Base-by-base conservation (phyloP, 768 basidiomycete genomes). In the Plicaturopsis crispa region DNA sequence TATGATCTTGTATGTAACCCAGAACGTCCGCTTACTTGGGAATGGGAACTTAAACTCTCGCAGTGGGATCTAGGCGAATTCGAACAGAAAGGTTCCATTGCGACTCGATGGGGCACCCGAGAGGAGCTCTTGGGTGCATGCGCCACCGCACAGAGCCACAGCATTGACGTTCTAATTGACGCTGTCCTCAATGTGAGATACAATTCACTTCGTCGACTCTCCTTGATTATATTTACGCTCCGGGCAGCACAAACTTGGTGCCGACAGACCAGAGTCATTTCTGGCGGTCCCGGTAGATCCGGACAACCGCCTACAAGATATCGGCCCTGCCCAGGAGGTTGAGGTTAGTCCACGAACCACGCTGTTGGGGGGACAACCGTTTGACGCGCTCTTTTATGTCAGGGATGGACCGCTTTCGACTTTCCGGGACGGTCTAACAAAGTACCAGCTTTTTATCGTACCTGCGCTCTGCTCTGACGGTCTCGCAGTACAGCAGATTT, bases 31-130 rank as follows among this genome's bases (percentile, higher is more conserved):
- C 32, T 33, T 22, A 6, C 16, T 20, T 36, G 5, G 14, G 16
- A 31, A 13, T 34, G 6, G 11, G 18, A 8, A 24, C 5, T 10
- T 35, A 8, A n/a, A n/a, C 35, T 34, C 13, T 19, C 13, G 22
- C 37, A 90, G 86, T 91, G 88, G 87, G 87, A 91, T 54, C 59
- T 91, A 13, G 87, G 87, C 24, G 87, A 90, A 60, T 90, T 90
- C 45, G 47, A 82, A 36, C 87, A 86, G 56, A 87, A 81, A 51
- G 84, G 81, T 12, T 59, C 72, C 12, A 53, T 77, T 22, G 56
- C 65, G 12, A 94, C 92, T 1, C 72, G 89, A 42, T 97, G 91
- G 90, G 92, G 92, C 17, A 81, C 84, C 10, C 84, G 79, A 47
- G 76, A 86, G 20, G 84, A 94, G 43, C 72, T 92, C 19, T 51